Conservation (phyloP, 2,329 filamentous ascomycete species). For the Apiospora hydei region DNA sequence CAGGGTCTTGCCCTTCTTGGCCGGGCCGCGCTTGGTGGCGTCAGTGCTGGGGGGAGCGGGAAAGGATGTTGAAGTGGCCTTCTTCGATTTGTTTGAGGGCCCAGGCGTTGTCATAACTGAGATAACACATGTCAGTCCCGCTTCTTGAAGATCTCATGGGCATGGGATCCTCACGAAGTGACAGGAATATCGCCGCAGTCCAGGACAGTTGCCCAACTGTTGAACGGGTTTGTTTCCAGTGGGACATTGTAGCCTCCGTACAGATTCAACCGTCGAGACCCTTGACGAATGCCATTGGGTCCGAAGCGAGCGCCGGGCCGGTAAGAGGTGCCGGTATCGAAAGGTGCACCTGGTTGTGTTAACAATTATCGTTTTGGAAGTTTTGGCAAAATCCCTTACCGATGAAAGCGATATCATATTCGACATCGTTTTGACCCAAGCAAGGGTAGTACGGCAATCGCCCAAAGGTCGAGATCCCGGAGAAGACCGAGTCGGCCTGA, state of each 20-base stretch:
- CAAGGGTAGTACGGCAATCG: constrained; percentile 81
- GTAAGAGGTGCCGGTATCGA: constrained; percentile 88
- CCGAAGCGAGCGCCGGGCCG: constrained; percentile 84
- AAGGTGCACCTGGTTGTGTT: constrained; percentile 69
- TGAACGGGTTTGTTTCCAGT: constrained; percentile 80
- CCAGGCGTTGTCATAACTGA: constrained; percentile 81
- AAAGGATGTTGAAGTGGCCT: constrained; percentile 79
- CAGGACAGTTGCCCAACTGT: constrained; percentile 79
- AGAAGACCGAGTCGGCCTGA: constrained; percentile 87
- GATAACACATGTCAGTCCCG: constrained; percentile 5
- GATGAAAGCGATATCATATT: constrained; percentile 87
- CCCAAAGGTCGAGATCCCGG: constrained; percentile 86
- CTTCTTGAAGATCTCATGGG: rapidly evolving
- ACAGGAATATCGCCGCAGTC: constrained; percentile 88
- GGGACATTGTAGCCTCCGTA: constrained; percentile 91
- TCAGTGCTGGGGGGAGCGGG: constrained; percentile 75
- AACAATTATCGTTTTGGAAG: constrained; percentile 22
- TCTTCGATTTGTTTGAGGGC: constrained; percentile 87
- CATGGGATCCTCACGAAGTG: constrained; percentile 68
- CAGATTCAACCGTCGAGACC: constrained; percentile 83
- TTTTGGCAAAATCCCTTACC: constrained; percentile 54
- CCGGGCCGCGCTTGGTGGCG: constrained; percentile 67
- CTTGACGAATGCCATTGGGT: constrained; percentile 84
- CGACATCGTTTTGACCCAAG: constrained; percentile 70
- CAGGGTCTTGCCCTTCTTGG: constrained; percentile 76